phyloP scores from a whole-genome alignment of 257 asterid species.

The Solanum piurae region DNA sequence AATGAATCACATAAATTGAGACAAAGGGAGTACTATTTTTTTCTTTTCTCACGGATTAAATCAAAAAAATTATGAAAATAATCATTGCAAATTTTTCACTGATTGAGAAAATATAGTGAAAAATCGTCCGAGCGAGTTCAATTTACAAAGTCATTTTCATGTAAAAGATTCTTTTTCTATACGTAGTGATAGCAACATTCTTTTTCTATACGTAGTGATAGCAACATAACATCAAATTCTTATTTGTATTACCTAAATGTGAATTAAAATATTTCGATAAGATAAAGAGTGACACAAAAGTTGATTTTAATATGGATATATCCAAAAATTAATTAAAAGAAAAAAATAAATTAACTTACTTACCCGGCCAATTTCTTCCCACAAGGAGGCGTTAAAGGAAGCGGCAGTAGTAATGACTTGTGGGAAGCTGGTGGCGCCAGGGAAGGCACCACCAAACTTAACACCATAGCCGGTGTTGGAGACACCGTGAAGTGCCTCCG shows the following conservation, averaged over 20 bases:
- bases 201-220: neutral
- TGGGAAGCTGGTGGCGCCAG: conserved; percentile 86
- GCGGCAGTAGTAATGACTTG: conserved; percentile 88
- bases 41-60: neutral
- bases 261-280: neutral
- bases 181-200: neutral
- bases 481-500: conserved; percentile 95
- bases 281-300: neutral
- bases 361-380: conserved; percentile 88
- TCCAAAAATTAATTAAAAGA: neutral
- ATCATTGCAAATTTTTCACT: neutral
- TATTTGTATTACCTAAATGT: neutral
- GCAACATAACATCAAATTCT: neutral
- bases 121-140: neutral
- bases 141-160: neutral
- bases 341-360: neutral
- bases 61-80: no score
- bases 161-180: neutral
- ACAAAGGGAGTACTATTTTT: no score
- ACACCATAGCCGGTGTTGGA: conserved; percentile 70
- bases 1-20: no score
- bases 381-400: conserved; percentile 60
- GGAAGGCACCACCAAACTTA: conserved; percentile 55
- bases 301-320: neutral
- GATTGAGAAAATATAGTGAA: no score